Evolutionary conservation across 1,284 basidiomycete genomes (phyloP).

Genomic region (Tilletiopsis washingtonensis): DNA sequence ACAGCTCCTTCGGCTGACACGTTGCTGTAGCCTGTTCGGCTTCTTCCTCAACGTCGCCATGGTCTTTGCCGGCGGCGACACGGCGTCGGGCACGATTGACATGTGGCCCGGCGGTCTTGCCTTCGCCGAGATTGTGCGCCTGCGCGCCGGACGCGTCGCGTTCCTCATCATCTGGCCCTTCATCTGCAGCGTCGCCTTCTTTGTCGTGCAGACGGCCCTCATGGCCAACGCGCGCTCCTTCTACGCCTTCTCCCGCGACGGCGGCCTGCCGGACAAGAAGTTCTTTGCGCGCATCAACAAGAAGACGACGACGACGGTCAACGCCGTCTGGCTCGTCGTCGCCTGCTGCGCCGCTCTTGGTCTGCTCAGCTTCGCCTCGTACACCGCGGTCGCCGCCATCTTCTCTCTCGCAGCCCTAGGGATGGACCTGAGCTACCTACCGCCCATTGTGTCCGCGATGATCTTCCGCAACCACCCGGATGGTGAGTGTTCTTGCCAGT

Average conservation of each 20-base stretch:
- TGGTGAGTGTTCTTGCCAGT: no score
- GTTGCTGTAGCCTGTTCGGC: constrained; percentile 29
- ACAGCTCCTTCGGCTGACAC: no score
- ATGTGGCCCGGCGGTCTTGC: constrained; percentile 42
- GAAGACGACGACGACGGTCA: constrained; percentile 64
- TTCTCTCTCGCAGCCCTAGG: constrained; percentile 59
- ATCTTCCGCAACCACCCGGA: constrained; percentile 72
- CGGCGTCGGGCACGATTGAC: constrained; percentile 21
- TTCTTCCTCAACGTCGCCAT: constrained; percentile 54
- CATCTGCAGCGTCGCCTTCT: constrained; percentile 45
- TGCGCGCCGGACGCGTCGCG: constrained; percentile 49
- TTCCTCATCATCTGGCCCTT: constrained; percentile 58
- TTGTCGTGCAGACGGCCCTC: constrained; percentile 54
- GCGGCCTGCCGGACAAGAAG: constrained; percentile 70
- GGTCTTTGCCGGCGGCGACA: constrained; percentile 62
- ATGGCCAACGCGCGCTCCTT: constrained; percentile 80
- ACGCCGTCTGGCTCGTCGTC: constrained; percentile 72
- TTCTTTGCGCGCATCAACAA: constrained; percentile 66
- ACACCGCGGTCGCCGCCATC: constrained; percentile 39
- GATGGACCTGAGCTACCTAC: constrained; percentile 61
- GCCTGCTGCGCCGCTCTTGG: constrained; percentile 47
- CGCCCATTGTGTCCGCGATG: constrained; percentile 54
- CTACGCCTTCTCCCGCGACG: constrained; percentile 82
- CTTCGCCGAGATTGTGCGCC: constrained; percentile 40
- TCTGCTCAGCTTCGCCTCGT: constrained; percentile 31